Percentiles rank a stretch among this genome's conserved stretches.
Evolutionary conservation across 2,329 filamentous ascomycete species (phyloP).

Genomic region (Colletotrichum sp.): DNA sequence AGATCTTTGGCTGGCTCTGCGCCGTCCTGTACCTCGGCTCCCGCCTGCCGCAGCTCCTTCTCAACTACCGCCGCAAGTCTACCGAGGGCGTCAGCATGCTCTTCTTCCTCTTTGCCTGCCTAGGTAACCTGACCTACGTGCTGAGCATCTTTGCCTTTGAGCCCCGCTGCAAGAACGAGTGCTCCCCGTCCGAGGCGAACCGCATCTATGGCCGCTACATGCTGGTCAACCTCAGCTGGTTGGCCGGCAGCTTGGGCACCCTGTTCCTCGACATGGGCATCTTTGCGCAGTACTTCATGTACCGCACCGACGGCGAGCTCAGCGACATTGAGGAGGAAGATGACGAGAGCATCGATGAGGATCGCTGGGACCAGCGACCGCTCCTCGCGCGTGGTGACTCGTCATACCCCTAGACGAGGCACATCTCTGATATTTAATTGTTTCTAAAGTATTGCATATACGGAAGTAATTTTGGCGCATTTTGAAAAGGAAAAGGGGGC

Average conservation of each 20-base stretch:
- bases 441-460: background rate
- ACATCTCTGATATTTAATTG: background rate
- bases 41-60: conserved; percentile 85
- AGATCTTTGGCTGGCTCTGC: conserved; percentile 93
- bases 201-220: conserved; percentile 81
- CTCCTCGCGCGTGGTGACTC: conserved; percentile 26
- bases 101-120: conserved; percentile 95
- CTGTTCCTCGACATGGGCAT: conserved; percentile 84
- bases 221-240: conserved; percentile 88
- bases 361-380: conserved; percentile 41
- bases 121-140: conserved; percentile 94
- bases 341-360: conserved; percentile 31
- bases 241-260: conserved; percentile 88
- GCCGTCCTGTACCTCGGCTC: conserved; percentile 88
- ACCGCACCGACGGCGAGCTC: conserved; percentile 56
- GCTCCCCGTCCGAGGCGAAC: conserved; percentile 68
- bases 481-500: background rate
- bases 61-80: conserved; percentile 91
- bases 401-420: background rate
- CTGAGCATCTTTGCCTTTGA: conserved; percentile 91
- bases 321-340: conserved; percentile 28
- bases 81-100: conserved; percentile 93
- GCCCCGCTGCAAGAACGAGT: conserved; percentile 67
- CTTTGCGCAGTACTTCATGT: conserved; percentile 91
- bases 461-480: background rate